phyloP scores from a whole-genome alignment of 2,329 filamentous ascomycete species.

The Zalaria sp. region DNA sequence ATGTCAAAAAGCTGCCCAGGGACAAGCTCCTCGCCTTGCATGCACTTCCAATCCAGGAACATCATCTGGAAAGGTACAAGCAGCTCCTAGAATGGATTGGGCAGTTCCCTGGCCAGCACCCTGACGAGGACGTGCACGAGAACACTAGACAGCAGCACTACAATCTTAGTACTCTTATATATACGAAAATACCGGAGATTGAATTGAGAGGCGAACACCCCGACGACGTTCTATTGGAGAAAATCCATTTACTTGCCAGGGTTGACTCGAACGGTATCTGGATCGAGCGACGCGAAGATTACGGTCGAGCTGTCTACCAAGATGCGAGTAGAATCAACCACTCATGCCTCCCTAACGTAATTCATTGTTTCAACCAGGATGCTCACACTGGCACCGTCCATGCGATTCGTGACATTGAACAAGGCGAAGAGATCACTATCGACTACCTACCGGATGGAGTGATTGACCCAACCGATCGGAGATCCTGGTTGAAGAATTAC shows the following conservation, averaged over 20 bases:
- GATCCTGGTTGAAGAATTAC: not conserved
- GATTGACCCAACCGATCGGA: not conserved
- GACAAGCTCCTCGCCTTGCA: not conserved
- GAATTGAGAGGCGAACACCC: not conserved
- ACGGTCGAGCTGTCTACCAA: conserved; percentile 12
- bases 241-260: not conserved
- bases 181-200: not conserved
- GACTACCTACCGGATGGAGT: conserved; percentile 12
- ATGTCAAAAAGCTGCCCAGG: not conserved
- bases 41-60: not conserved
- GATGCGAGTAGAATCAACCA: conserved; percentile 20
- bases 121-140: not conserved
- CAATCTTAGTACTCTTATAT: not conserved
- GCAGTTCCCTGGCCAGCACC: not conserved
- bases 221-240: not conserved
- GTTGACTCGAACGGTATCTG: not conserved
- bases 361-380: conserved; percentile 16
- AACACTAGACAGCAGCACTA: not conserved
- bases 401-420: conserved; percentile 16
- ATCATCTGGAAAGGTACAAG: not conserved
- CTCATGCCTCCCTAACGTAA: conserved; percentile 18
- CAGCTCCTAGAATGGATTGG: not conserved
- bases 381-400: conserved; percentile 8
- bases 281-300: not conserved
- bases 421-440: conserved; percentile 21